These are phyloP conservation scores for Ilyonectria sp. DNA, from an alignment of 2,329 filamentous ascomycete genomes.

Conservation along the genomic window DNA sequence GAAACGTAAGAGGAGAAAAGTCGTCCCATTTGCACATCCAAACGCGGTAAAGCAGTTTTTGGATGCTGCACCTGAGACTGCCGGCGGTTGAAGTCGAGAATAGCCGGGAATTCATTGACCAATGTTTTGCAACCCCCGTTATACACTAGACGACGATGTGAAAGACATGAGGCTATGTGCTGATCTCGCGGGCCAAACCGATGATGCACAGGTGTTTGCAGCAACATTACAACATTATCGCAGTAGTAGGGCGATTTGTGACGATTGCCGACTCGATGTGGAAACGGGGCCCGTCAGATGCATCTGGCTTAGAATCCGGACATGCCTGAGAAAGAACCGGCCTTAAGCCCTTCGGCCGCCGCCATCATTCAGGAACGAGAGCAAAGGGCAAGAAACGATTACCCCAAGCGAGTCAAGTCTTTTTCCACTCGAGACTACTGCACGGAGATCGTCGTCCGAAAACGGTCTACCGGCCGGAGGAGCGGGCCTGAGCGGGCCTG, in stretches of 20 bases:
- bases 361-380: slow-evolving; percentile 43
- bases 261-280: slow-evolving; percentile 39
- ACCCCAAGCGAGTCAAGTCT: slow-evolving; percentile 46
- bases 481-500: slow-evolving; percentile 38
- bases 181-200: slow-evolving; percentile 31
- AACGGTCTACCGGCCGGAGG: slow-evolving; percentile 49
- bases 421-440: slow-evolving; percentile 41
- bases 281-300: slow-evolving; percentile 40
- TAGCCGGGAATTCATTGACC: slow-evolving; percentile 15
- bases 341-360: slow-evolving; percentile 52
- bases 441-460: slow-evolving; percentile 47
- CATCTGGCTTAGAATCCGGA: slow-evolving; percentile 41
- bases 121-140: slow-evolving; percentile 14
- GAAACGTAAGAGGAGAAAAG: slow-evolving; percentile 35
- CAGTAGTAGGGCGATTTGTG: slow-evolving; percentile 38
- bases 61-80: slow-evolving; percentile 37
- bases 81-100: slow-evolving; percentile 30
- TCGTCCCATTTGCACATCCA: slow-evolving; percentile 32
- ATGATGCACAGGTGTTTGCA: slow-evolving; percentile 44
- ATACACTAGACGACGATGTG: not conserved
- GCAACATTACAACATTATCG: slow-evolving; percentile 34
- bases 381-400: slow-evolving; percentile 37
- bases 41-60: slow-evolving; percentile 33
- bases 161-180: slow-evolving; percentile 15
- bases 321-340: slow-evolving; percentile 47